phyloP scores from a whole-genome alignment of 2,329 filamentous ascomycete species.

The Neospermospora avenae region DNA sequence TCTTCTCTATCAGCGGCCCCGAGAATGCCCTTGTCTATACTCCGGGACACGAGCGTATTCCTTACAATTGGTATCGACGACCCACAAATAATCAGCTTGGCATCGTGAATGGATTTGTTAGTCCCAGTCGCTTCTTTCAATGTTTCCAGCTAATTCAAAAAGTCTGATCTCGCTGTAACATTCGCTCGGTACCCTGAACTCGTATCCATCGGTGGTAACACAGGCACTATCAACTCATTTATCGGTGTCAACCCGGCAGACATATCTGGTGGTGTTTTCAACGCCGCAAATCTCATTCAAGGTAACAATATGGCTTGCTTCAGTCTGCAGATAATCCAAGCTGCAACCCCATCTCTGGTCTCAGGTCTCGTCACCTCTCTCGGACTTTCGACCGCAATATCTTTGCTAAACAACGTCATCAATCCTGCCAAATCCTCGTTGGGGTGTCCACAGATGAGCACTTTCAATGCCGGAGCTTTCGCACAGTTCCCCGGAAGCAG shows the following conservation, averaged over 20 bases:
- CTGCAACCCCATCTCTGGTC: neutral
- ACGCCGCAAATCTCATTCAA: constrained; percentile 41
- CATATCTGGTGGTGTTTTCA: constrained; percentile 42
- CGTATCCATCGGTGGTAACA: constrained; percentile 47
- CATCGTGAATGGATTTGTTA: constrained; percentile 3
- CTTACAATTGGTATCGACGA: constrained; percentile 22
- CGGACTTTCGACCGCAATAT: constrained; percentile 2
- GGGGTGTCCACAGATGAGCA: constrained; percentile 11
- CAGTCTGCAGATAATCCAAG: constrained; percentile 12
- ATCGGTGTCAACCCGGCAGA: constrained; percentile 43
- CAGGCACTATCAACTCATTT: constrained; percentile 49
- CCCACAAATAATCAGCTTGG: constrained; percentile 1
- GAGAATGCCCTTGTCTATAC: constrained; percentile 12
- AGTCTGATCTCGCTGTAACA: constrained; percentile 40
- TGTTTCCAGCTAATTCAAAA: neutral
- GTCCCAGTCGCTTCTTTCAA: neutral
- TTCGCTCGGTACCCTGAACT: constrained; percentile 35
- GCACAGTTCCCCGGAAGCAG: constrained; percentile 14
- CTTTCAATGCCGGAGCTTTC: constrained; percentile 15
- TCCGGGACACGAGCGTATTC: constrained; percentile 14
- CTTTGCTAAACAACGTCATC: constrained; percentile 5
- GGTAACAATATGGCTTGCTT: constrained; percentile 49
- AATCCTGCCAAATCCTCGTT: constrained; percentile 1
- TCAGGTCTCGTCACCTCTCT: neutral
- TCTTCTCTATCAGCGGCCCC: constrained; percentile 24